Conservation (phyloP, 345 rosid genomes). For the Luvunga scandens region DNA sequence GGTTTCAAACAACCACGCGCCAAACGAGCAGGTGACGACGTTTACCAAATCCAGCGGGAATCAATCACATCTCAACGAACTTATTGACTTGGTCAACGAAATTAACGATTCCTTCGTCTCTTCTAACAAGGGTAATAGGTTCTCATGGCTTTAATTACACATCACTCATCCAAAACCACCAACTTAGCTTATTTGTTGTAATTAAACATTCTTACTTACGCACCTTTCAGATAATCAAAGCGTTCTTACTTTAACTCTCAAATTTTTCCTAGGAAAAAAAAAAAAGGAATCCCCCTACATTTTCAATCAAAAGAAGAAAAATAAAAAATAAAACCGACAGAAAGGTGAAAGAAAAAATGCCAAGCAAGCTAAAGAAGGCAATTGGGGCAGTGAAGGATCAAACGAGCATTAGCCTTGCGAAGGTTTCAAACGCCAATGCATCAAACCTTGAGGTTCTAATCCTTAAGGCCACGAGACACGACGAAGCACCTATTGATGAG, state of each 20-base stretch:
- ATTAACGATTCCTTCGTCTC: neutral
- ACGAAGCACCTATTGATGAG: constrained; percentile 66
- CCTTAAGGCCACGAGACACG: constrained; percentile 83
- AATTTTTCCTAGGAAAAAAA: neutral
- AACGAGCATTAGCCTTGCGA: constrained; percentile 86
- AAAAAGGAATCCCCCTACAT: neutral
- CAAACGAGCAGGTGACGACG: too few relatives aligned
- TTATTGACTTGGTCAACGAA: constrained; percentile 7
- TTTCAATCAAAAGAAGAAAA: neutral
- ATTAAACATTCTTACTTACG: neutral
- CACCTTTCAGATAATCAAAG: too few relatives aligned
- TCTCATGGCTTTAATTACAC: neutral
- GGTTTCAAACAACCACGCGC: too few relatives aligned
- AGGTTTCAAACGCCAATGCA: constrained; percentile 55
- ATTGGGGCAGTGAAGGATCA: constrained; percentile 87
- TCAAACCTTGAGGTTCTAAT: constrained; percentile 62
- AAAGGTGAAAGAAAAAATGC: constrained; percentile 33
- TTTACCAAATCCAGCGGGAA: neutral
- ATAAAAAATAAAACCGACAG: neutral
- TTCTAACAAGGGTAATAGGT: neutral
- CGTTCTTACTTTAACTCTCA: neutral
- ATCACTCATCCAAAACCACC: neutral
- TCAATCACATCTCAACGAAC: neutral
- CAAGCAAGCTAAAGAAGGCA: constrained; percentile 84
- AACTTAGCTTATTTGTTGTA: neutral